Base-by-base conservation (phyloP, 768 basidiomycete species). In the Grammothele lineata region DNA sequence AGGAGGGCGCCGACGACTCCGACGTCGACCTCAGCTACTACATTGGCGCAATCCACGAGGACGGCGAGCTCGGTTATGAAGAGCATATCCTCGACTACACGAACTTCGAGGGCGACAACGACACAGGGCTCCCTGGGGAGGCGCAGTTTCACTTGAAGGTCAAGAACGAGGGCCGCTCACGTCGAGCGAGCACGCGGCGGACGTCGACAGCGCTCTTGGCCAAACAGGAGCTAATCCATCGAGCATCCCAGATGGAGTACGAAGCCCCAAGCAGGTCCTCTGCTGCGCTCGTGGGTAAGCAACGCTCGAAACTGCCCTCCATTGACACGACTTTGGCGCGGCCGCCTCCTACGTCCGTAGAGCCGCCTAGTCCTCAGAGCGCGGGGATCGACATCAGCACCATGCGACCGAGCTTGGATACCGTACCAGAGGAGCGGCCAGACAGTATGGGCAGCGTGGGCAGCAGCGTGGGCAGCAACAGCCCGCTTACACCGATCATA, bases 21-120 rank as follows among this genome's bases (percentile, higher is more conserved):
- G 65, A 61, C 41, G 65, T 67, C 33, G 74, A 78, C 45, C 56
- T 75, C 37, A 67, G 63, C 39, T 71, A 73, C 45, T 73, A 74
- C 57, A 63, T 63, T 3, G 66, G 69, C 11, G 67, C 67, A 35
- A 61, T 56, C 1, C 65, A 68, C 3, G 65, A 64, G n/a, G 64
- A 65, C 9, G 62, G 73, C 22, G 60, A 61, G 37, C 56, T 66
- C 2, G 65, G 69, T 3, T 72, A 74, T 45, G 74, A 76, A 48
- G 70, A 70, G 34, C 74, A 79, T 43, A 71, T 77, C 1, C 64
- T 85, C 4, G 85, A 89, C 53, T 65, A 85, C 48, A 86, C 86
- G 4, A 83, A 87, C 57, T 91, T 87, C 57, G 85, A 89, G 50
- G 87, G 86, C 21, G 87, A 91, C 51, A 70, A 82, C 35, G 79